These are phyloP conservation scores for Trametes polyzona DNA, from an alignment of 1,284 basidiomycete species.

Conservation along the genomic window DNA sequence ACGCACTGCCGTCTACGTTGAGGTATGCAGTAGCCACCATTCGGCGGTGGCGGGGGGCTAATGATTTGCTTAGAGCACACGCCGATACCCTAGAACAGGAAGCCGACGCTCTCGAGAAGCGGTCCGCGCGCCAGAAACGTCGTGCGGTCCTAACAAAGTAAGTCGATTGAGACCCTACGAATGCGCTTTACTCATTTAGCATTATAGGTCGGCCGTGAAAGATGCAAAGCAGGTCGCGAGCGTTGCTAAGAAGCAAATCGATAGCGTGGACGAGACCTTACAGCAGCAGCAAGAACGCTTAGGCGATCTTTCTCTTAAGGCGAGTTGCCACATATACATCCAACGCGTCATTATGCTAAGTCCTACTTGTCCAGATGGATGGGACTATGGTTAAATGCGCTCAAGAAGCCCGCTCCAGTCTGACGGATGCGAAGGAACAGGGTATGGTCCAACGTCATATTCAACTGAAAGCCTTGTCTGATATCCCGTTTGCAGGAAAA, in stretches of 20 bases:
- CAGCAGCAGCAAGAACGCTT: conserved; percentile 18
- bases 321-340: background rate
- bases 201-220: conserved; percentile 19
- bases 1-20: conserved; percentile 16
- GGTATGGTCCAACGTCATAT: no score
- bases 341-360: background rate
- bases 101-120: conserved; percentile 24
- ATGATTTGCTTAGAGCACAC: conserved; percentile 4
- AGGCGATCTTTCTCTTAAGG: conserved; percentile 25
- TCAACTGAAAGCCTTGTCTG: no score
- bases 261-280: conserved; percentile 6
- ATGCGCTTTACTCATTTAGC: background rate
- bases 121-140: conserved; percentile 19
- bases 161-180: background rate
- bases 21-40: no score
- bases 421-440: background rate
- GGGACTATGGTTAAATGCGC: background rate
- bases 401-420: background rate
- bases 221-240: conserved; percentile 19
- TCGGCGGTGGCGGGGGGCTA: no score
- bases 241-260: conserved; percentile 10
- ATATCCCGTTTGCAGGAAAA: background rate
- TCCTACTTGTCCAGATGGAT: background rate
- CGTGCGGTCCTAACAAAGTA: conserved; percentile 29
- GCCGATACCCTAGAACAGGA: conserved; percentile 15